Percentiles rank a stretch among this genome's conserved stretches.
phyloP scores from a whole-genome alignment of 805 yeast species.

The Yarrowia deformans region DNA sequence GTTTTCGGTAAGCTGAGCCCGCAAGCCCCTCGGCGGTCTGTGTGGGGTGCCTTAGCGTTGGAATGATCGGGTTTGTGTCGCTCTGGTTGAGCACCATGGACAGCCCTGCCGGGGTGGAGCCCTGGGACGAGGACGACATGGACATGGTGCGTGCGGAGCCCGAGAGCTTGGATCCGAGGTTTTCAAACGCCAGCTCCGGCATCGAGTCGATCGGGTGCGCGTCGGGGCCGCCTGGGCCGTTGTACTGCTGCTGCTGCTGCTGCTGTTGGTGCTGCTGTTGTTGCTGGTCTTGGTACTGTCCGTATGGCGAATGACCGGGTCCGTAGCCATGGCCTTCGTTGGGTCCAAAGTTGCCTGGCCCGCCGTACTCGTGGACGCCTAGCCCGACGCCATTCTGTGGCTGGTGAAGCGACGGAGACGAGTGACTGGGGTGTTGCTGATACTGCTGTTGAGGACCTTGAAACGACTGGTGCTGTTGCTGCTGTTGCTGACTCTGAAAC shows the following conservation, averaged over 20 bases:
- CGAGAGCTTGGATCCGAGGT: conserved; percentile 33
- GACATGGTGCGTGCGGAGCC: conserved; percentile 30
- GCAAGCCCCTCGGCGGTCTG: conserved; percentile 24
- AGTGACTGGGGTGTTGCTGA: neutral
- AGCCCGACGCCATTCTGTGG: conserved; percentile 9
- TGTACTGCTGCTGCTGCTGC: neutral
- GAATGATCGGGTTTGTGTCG: conserved; percentile 33
- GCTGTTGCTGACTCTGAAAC: neutral
- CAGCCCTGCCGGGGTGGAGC: conserved; percentile 14
- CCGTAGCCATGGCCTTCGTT: conserved; percentile 14
- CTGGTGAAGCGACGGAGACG: conserved; percentile 23
- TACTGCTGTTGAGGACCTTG: neutral
- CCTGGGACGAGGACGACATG: conserved; percentile 5
- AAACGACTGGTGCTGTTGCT: neutral
- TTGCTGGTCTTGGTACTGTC: neutral
- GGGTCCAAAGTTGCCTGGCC: conserved; percentile 33
- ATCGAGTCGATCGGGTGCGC: conserved; percentile 36
- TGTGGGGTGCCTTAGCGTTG: conserved; percentile 16
- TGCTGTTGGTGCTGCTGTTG: conserved; percentile 1
- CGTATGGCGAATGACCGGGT: conserved; percentile 31
- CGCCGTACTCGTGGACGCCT: neutral
- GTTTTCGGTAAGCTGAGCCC: conserved; percentile 25
- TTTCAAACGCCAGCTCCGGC: conserved; percentile 35
- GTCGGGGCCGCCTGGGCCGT: neutral
- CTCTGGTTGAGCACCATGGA: conserved; percentile 28